Conservation (phyloP, 805 yeast species). For the Lipomyces orientalis region DNA sequence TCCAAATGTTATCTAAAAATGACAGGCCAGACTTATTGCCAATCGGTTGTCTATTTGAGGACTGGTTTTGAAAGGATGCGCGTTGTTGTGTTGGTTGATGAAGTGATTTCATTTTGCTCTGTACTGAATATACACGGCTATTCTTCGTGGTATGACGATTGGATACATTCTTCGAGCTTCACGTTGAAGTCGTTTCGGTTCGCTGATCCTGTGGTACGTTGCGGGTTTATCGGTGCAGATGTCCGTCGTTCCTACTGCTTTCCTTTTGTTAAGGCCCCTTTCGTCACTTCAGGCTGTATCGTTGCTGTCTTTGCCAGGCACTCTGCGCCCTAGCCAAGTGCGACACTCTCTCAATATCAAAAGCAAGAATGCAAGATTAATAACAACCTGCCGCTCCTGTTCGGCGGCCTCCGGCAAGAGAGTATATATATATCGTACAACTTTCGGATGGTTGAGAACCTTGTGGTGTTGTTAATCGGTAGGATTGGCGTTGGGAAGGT, state of each 20-base stretch:
- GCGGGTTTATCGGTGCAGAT: neutral
- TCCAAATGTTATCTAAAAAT: too few relatives aligned
- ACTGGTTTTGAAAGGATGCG: neutral
- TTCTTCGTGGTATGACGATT: neutral
- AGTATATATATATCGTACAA: too few relatives aligned
- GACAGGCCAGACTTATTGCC: neutral
- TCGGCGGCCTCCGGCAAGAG: too few relatives aligned
- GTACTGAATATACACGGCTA: neutral
- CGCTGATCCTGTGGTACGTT: neutral
- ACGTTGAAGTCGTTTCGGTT: neutral
- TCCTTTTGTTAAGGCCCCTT: neutral
- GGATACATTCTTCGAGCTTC: neutral
- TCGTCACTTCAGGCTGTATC: neutral
- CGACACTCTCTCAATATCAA: neutral
- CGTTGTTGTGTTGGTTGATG: neutral
- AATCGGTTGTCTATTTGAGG: neutral
- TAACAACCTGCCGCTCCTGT: too few relatives aligned
- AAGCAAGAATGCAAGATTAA: too few relatives aligned
- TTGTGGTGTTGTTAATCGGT: neutral
- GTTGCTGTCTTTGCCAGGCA: neutral
- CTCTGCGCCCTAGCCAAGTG: neutral
- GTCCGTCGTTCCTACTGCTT: neutral
- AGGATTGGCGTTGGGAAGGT: neutral
- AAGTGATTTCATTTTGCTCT: neutral
- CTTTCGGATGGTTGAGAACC: neutral